Percentiles rank a stretch among this genome's conserved stretches.
These are phyloP conservation scores for Aspergillus nidulans DNA, from an alignment of 495 filamentous ascomycete genomes.

Conservation along the genomic window DNA sequence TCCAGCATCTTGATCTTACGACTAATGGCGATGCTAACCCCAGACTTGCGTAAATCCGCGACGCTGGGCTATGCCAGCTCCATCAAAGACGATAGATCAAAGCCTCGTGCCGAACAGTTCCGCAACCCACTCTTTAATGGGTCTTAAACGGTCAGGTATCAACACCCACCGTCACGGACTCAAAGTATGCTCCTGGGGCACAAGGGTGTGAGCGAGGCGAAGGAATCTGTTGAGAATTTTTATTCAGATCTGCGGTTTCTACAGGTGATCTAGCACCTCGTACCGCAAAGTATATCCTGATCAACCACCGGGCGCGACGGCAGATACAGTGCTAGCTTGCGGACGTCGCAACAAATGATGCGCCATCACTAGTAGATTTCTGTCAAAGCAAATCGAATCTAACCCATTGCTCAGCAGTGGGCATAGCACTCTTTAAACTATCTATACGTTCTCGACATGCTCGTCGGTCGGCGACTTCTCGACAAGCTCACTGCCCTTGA, in stretches of 20 bases:
- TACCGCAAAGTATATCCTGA: background rate
- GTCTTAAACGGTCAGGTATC: background rate
- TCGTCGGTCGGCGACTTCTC: slow-evolving; percentile 8
- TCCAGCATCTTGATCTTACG: background rate
- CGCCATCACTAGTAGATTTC: background rate
- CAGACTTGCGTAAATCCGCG: background rate
- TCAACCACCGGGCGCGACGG: background rate
- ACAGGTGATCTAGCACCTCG: background rate
- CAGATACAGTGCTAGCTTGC: background rate
- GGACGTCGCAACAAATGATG: background rate
- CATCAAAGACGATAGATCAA: background rate
- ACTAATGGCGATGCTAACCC: background rate
- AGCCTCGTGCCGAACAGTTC: background rate
- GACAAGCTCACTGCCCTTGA: background rate
- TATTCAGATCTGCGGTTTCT: background rate
- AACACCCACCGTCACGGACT: background rate
- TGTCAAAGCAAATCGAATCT: background rate
- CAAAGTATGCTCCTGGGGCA: background rate
- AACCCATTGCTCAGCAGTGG: background rate
- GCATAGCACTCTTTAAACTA: background rate
- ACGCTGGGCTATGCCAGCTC: background rate
- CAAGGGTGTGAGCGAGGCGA: background rate
- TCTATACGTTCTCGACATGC: slow-evolving; percentile 9
- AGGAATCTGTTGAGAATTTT: background rate
- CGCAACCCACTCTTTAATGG: background rate